phyloP scores from a whole-genome alignment of 768 basidiomycete genomes.

The Amanita molliuscula region DNA sequence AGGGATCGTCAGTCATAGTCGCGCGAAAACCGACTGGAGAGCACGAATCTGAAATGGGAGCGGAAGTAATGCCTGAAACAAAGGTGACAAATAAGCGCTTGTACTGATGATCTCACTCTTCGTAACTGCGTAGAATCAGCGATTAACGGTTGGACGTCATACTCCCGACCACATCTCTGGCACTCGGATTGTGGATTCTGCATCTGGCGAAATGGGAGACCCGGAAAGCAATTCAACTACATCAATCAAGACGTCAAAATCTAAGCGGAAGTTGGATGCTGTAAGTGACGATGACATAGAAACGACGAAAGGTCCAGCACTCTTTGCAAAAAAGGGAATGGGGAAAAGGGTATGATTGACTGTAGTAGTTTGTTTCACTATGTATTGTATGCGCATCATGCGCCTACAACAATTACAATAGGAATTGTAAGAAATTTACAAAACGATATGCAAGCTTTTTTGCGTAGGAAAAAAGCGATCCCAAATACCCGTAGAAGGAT shows the following conservation, averaged over 20 bases:
- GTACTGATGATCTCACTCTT: constrained; percentile 31
- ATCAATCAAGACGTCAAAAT: constrained; percentile 13
- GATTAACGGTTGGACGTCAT: constrained; percentile 34
- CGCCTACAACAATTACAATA: background rate
- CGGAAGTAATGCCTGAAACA: background rate
- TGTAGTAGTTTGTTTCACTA: too few species aligned
- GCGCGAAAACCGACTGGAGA: background rate
- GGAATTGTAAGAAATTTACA: background rate
- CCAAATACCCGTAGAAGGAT: constrained; percentile 24
- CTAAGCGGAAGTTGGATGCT: constrained; percentile 41
- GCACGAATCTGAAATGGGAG: background rate
- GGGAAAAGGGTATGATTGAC: constrained; percentile 30
- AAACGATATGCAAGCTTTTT: background rate
- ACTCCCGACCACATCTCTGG: constrained; percentile 37
- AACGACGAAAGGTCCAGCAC: constrained; percentile 35
- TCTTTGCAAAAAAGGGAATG: constrained; percentile 24
- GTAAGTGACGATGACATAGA: constrained; percentile 48
- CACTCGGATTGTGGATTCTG: constrained; percentile 33
- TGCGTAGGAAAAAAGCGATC: constrained; percentile 33
- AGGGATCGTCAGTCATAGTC: background rate
- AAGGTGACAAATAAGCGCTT: constrained; percentile 23
- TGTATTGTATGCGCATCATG: constrained; percentile 1
- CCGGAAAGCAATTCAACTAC: constrained; percentile 24
- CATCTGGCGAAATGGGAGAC: constrained; percentile 31
- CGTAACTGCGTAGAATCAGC: constrained; percentile 39